These are phyloP conservation scores for Debaryomycetaceae sp. DNA, from an alignment of 1,139 yeast species.

Conservation along the genomic window DNA sequence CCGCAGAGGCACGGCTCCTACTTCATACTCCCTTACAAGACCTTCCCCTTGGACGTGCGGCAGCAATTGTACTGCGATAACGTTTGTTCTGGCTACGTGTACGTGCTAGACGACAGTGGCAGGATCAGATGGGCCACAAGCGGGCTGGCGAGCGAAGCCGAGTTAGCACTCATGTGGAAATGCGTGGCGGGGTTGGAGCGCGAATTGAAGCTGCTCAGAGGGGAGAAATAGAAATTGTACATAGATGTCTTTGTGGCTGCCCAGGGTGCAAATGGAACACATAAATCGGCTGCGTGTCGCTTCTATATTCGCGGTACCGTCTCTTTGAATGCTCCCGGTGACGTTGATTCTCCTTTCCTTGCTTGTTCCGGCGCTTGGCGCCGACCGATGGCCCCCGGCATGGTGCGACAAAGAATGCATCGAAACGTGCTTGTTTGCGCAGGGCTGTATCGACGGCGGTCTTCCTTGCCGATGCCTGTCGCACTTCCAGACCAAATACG, in stretches of 20 bases:
- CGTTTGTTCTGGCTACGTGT: constrained; percentile 77
- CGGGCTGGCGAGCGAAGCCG: constrained; percentile 69
- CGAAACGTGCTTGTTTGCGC: constrained; percentile 13
- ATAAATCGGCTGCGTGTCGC: no score
- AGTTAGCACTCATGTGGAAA: constrained; percentile 61
- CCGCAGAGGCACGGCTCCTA: constrained; percentile 52
- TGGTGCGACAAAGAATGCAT: constrained; percentile 16
- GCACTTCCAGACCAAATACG: constrained; percentile 10
- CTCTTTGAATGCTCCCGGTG: neutral
- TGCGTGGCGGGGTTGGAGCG: constrained; percentile 51
- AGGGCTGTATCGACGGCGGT: constrained; percentile 9
- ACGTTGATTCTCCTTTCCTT: constrained; percentile 1
- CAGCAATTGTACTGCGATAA: constrained; percentile 66
- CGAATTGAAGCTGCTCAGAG: constrained; percentile 19
- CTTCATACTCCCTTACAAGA: constrained; percentile 59
- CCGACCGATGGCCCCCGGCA: constrained; percentile 13
- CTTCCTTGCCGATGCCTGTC: constrained; percentile 10
- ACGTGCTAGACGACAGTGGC: constrained; percentile 68
- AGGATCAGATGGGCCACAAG: constrained; percentile 90
- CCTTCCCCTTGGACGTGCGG: constrained; percentile 56
- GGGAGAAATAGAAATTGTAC: constrained; percentile 1
- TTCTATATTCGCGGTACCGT: no score
- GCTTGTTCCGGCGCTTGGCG: constrained; percentile 7
- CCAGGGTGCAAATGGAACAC: no score
- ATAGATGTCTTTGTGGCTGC: neutral